Evolutionary conservation across 352 stramenopile genomes (phyloP), one percentile per base, ranked within the genome.

Genomic region (Globisporangium camurandrum): DNA sequence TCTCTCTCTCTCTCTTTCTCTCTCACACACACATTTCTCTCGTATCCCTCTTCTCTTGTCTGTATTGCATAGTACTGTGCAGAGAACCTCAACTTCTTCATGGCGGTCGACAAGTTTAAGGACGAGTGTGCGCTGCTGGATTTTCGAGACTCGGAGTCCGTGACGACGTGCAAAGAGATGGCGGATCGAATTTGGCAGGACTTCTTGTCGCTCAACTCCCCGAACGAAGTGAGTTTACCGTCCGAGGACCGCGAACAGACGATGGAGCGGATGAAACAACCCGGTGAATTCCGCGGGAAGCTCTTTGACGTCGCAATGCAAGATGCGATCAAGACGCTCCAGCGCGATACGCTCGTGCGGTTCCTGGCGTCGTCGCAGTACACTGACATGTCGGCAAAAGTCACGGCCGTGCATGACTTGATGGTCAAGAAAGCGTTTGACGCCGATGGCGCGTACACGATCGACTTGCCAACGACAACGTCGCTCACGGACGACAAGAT

Each of bases 71-170:
- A 89, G 78, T 89, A 87, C 44, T 89, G 78, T 36, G 81, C 81
- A 5, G 78, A 89, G 64, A 89, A 92, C 64, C 59, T 92, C 19
- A 89, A 89, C 45, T 88, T 92, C 61, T 88, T 92, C 62, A 88
- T 92, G 81, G 81, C 81, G 2, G 81, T 89, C 1, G 81, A 89
- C 61, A 88, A 88, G 49, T 89, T 88, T 64, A 89, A 92, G 51
- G 80, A 92, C 47, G 71, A 85, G 54, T 88, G 77, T 45, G 70
- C 69, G 7, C 64, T 92, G 23, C 62, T 89, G 22, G 76, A 89
- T 53, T 89, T 92, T 56, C 69, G 78, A 53, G 80, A 89, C 57
- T 65, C 69, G n/a, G 77, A 89, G 57, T 80, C 75, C 7, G 68
- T 87, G 43, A 76, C 73, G 54, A 89, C 78, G 31, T 89, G 75